A percentile compares a stretch with the other conserved stretches of the same genome.
These are phyloP conservation scores for Paracoccidioides lutzii DNA, from an alignment of 2,329 filamentous ascomycete species.

Conservation along the genomic window DNA sequence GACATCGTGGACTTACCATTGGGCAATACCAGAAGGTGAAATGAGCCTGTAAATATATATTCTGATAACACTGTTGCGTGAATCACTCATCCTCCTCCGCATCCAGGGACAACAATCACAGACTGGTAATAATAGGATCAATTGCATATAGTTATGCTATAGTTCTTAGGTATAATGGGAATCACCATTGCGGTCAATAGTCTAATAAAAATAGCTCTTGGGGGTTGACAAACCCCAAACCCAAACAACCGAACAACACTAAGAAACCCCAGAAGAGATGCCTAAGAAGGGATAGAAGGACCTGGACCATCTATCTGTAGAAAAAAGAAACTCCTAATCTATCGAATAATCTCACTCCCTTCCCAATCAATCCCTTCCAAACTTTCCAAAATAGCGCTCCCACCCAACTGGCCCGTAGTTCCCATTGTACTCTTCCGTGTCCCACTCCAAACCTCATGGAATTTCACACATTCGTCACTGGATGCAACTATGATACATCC, in stretches of 20 bases:
- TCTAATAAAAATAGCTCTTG: background rate
- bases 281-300: background rate
- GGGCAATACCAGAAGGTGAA: too few species aligned
- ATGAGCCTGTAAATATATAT: too few species aligned
- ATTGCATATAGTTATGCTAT: background rate
- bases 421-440: conserved; percentile 42
- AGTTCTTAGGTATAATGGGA: background rate
- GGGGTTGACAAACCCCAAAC: too few species aligned
- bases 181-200: background rate
- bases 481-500: conserved; percentile 84
- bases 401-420: conserved; percentile 54
- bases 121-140: background rate
- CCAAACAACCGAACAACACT: background rate
- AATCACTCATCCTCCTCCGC: too few species aligned
- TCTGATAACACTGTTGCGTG: too few species aligned
- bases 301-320: background rate
- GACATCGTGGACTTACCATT: too few species aligned
- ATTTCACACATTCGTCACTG: conserved; percentile 85
- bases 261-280: background rate
- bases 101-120: background rate
- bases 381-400: conserved; percentile 73
- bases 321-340: conserved; percentile 4
- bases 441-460: conserved; percentile 85
- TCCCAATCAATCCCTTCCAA: conserved; percentile 59
- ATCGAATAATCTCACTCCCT: conserved; percentile 52